Evolutionary conservation across 805 yeast genomes (phyloP).

Genomic region (Ogataea parapolymorpha): DNA sequence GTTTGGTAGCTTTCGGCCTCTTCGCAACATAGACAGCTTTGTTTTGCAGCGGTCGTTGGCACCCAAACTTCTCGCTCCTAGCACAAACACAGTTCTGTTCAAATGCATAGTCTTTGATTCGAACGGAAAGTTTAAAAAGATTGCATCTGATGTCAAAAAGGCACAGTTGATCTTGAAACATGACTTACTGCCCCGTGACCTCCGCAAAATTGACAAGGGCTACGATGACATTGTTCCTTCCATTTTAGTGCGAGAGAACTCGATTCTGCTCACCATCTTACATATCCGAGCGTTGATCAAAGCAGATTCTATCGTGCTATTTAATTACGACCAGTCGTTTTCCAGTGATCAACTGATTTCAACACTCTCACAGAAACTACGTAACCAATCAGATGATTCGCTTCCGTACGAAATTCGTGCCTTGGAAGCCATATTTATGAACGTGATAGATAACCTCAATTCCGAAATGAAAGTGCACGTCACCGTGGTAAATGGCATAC

Average conservation of each 20-base stretch:
- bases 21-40: constrained; percentile 19
- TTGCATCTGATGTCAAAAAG: constrained; percentile 43
- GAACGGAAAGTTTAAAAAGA: constrained; percentile 41
- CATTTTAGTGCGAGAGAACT: constrained; percentile 43
- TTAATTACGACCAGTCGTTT: constrained; percentile 44
- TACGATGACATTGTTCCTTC: constrained; percentile 56
- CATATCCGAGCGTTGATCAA: constrained; percentile 52
- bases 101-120: constrained; percentile 50
- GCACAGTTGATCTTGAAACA: constrained; percentile 42
- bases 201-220: constrained; percentile 48
- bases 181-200: constrained; percentile 49
- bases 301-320: constrained; percentile 49
- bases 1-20: constrained; percentile 1
- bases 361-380: constrained; percentile 39
- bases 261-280: constrained; percentile 45
- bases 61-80: constrained; percentile 18
- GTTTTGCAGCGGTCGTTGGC: constrained; percentile 26
- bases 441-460: constrained; percentile 72
- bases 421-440: constrained; percentile 78
- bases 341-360: constrained; percentile 43
- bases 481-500: constrained; percentile 67
- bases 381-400: constrained; percentile 31
- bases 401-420: constrained; percentile 91
- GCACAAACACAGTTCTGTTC: constrained; percentile 18
- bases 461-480: constrained; percentile 86